Conservation (phyloP, 2,329 filamentous ascomycete genomes). For the Fusarium hostae region DNA sequence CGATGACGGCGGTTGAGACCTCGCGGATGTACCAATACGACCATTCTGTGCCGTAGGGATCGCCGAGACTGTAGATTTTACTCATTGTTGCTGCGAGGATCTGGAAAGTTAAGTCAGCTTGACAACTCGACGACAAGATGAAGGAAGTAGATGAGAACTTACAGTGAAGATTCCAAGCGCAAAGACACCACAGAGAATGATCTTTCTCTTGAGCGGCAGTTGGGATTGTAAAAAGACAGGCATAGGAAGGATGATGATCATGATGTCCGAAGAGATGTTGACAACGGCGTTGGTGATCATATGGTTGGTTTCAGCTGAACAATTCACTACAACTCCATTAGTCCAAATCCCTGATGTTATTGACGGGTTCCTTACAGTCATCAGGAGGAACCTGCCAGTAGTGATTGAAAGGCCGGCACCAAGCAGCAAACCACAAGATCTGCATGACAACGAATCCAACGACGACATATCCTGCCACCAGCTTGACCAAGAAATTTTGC, state of each 20-base stretch:
- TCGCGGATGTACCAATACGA: slow-evolving; percentile 60
- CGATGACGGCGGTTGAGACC: slow-evolving; percentile 58
- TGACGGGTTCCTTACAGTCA: slow-evolving; percentile 48
- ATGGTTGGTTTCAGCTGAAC: slow-evolving; percentile 65
- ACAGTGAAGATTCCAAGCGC: slow-evolving; percentile 58
- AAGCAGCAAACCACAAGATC: slow-evolving; percentile 59
- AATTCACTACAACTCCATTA: slow-evolving; percentile 44
- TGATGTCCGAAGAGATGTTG: slow-evolving; percentile 68
- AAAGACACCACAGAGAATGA: slow-evolving; percentile 60
- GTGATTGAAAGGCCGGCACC: slow-evolving; percentile 63
- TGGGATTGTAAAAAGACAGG: slow-evolving; percentile 61
- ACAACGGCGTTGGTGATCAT: slow-evolving; percentile 67
- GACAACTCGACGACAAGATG: accelerated
- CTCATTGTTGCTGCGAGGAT: slow-evolving; percentile 45
- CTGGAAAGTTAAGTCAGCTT: background rate
- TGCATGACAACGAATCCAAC: slow-evolving; percentile 60
- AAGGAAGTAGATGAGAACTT: background rate
- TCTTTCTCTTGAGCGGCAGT: slow-evolving; percentile 61
- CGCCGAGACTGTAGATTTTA: slow-evolving; percentile 56
- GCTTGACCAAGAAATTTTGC: slow-evolving; percentile 57
- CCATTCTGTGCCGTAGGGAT: slow-evolving; percentile 54
- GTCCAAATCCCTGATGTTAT: background rate
- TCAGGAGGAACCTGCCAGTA: slow-evolving; percentile 61
- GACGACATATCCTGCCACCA: slow-evolving; percentile 57
- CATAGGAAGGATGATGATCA: slow-evolving; percentile 67